These are phyloP conservation scores for Komagataella mondaviorum DNA, from an alignment of 805 yeast species.

Conservation along the genomic window DNA sequence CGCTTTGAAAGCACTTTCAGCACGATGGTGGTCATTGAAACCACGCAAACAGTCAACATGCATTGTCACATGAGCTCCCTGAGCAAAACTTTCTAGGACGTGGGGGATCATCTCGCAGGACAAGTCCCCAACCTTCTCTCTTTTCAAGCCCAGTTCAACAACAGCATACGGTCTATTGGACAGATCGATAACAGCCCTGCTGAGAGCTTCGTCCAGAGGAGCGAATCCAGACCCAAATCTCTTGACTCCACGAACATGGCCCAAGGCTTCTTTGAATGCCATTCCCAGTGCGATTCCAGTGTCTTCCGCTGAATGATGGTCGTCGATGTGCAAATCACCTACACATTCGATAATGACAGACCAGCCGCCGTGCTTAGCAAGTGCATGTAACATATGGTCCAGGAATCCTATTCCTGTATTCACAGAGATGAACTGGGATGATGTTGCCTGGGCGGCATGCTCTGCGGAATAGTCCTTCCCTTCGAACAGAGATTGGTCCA, in stretches of 20 bases:
- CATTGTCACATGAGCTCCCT: slow-evolving; percentile 77
- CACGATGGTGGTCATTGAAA: slow-evolving; percentile 89
- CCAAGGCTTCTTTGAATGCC: slow-evolving; percentile 83
- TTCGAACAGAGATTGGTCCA: slow-evolving; percentile 46
- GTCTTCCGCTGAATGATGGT: slow-evolving; percentile 95
- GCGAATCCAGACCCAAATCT: slow-evolving; percentile 91
- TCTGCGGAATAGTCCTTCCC: slow-evolving; percentile 19
- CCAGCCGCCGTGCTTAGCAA: slow-evolving; percentile 97
- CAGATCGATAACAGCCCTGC: slow-evolving; percentile 91
- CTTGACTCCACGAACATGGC: slow-evolving; percentile 80
- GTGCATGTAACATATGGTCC: slow-evolving; percentile 95
- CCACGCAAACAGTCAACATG: slow-evolving; percentile 95
- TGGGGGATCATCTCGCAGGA: slow-evolving; percentile 98
- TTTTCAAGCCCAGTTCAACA: slow-evolving; percentile 73
- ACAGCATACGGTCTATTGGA: slow-evolving; percentile 91
- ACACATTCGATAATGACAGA: slow-evolving; percentile 77
- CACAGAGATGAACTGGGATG: slow-evolving; percentile 61
- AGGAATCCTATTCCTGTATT: slow-evolving; percentile 91
- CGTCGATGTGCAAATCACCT: slow-evolving; percentile 93
- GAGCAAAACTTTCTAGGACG: slow-evolving; percentile 87
- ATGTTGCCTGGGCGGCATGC: slow-evolving; percentile 60
- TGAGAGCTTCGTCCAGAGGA: slow-evolving; percentile 91
- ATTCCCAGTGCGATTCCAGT: slow-evolving; percentile 85
- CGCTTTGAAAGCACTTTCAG: slow-evolving; percentile 95
- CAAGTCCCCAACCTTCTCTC: slow-evolving; percentile 89